Percentiles rank a stretch among this genome's conserved stretches.
Evolutionary conservation across 495 filamentous ascomycete species (phyloP).

Genomic region (Trichocladium antarcticum): DNA sequence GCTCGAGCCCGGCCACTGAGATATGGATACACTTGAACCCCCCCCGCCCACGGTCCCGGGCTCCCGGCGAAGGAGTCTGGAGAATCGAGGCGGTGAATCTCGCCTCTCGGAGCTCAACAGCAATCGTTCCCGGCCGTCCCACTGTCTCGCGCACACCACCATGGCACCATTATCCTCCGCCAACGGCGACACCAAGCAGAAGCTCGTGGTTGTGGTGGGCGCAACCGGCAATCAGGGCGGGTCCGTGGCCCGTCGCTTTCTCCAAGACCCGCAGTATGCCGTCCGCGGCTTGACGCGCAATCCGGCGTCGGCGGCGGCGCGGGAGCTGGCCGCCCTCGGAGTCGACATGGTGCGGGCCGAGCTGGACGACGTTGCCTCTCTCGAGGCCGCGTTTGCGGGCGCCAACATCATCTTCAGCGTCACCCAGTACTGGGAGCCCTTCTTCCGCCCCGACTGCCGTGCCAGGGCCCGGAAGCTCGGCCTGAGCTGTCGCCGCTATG

Average conservation of each 20-base stretch:
- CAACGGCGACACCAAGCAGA: constrained; percentile 8
- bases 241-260: constrained; percentile 32
- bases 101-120: too few species aligned
- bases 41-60: too few species aligned
- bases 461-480: constrained; percentile 17
- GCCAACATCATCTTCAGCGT: constrained; percentile 41
- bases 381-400: constrained; percentile 33
- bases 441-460: constrained; percentile 25
- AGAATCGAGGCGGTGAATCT: too few species aligned
- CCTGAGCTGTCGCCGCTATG: constrained; percentile 30
- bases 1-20: too few species aligned
- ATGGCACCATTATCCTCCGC: constrained; percentile 1
- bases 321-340: constrained; percentile 30
- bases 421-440: constrained; percentile 43
- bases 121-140: too few species aligned
- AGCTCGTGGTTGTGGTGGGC: constrained; percentile 32
- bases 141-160: not conserved
- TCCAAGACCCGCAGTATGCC: constrained; percentile 22
- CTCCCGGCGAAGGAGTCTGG: too few species aligned
- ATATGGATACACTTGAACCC: too few species aligned
- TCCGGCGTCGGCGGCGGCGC: constrained; percentile 27
- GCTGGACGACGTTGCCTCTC: constrained; percentile 30
- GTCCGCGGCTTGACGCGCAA: constrained; percentile 42
- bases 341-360: constrained; percentile 36
- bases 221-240: constrained; percentile 38